Conservation (phyloP, 495 filamentous ascomycete genomes). For the Penicillium tannophilum region DNA sequence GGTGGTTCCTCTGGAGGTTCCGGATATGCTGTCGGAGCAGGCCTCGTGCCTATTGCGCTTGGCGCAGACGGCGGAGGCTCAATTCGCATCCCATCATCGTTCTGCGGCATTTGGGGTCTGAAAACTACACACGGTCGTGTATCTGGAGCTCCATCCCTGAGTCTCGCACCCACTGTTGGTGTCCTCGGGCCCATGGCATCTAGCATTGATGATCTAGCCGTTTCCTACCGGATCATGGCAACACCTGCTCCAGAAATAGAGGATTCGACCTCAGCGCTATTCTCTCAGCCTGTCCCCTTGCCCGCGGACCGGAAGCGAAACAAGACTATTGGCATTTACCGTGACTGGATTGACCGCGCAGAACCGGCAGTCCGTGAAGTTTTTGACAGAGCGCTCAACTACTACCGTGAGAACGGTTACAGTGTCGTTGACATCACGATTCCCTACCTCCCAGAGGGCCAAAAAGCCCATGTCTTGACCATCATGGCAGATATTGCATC, state of each 20-base stretch:
- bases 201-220: conserved; percentile 78
- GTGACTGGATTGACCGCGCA: conserved; percentile 73
- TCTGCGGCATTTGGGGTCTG: conserved; percentile 86
- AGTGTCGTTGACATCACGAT: conserved; percentile 70
- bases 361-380: conserved; percentile 61
- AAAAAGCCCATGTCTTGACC: conserved; percentile 77
- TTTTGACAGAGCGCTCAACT: conserved; percentile 61
- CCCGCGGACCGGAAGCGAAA: conserved; percentile 28
- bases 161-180: conserved; percentile 62
- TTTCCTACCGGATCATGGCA: conserved; percentile 77
- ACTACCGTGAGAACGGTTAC: conserved; percentile 66
- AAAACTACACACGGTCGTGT: conserved; percentile 83
- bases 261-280: conserved; percentile 51
- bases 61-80: conserved; percentile 88
- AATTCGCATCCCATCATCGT: conserved; percentile 77
- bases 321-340: conserved; percentile 70
- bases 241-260: conserved; percentile 61
- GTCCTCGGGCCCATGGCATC: conserved; percentile 77
- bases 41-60: conserved; percentile 78
- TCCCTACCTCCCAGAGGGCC: conserved; percentile 72
- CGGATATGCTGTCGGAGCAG: conserved; percentile 74
- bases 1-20: conserved; percentile 88
- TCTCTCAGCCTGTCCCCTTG: conserved; percentile 47
- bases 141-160: conserved; percentile 60
- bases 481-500: conserved; percentile 71